These are phyloP conservation scores for Serendipita sp. DNA, from an alignment of 768 basidiomycete genomes.

Conservation along the genomic window DNA sequence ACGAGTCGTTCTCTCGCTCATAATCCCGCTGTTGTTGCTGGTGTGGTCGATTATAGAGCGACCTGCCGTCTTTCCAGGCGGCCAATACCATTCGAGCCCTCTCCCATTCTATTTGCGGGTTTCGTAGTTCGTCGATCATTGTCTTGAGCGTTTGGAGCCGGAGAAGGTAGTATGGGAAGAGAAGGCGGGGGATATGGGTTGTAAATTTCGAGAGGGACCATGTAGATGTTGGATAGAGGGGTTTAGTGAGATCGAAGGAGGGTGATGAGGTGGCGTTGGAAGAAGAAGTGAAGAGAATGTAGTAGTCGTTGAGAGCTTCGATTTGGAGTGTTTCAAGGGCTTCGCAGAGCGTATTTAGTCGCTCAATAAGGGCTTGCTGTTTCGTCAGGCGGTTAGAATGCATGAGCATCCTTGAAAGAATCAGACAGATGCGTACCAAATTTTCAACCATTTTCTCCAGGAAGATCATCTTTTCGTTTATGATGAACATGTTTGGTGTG, in stretches of 20 bases:
- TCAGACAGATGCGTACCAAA: background rate
- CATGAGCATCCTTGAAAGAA: background rate
- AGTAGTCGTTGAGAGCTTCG: background rate
- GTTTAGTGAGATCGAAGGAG: background rate
- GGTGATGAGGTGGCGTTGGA: background rate
- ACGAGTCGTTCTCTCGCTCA: too few species aligned
- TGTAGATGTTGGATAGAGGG: background rate
- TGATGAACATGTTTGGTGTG: background rate
- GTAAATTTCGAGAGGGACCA: background rate
- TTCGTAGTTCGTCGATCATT: background rate
- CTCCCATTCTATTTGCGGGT: background rate
- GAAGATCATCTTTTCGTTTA: background rate
- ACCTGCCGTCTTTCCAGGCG: background rate
- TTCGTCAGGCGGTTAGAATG: background rate
- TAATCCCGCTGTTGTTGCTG: background rate
- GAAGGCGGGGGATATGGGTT: background rate
- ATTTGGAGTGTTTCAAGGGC: background rate
- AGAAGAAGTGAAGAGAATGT: background rate
- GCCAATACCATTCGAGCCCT: background rate
- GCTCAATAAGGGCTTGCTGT: background rate
- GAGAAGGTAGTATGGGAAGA: background rate
- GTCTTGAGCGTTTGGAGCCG: background rate
- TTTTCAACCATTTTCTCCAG: background rate
- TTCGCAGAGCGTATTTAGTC: background rate
- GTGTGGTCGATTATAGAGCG: background rate